A percentile compares a stretch with the other conserved stretches of the same genome.
Conservation (phyloP, 1,284 basidiomycete genomes). For the Agaricales sp. region DNA sequence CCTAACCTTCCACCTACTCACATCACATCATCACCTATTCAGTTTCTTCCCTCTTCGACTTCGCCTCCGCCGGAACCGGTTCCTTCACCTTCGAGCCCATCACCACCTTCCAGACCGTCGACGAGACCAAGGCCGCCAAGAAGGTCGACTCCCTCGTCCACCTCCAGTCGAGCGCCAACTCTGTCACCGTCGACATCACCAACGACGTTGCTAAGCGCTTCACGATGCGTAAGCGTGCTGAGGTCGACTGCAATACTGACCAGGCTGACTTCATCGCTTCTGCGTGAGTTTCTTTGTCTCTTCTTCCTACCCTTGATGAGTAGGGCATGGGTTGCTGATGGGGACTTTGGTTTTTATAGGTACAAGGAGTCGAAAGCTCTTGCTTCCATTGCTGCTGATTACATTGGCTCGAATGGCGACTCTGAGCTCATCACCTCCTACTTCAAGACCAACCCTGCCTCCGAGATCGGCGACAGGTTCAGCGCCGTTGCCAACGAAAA, state of each 20-base stretch:
- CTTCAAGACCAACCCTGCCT: constrained; percentile 22
- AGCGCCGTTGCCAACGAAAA: constrained; percentile 23
- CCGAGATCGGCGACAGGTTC: constrained; percentile 19
- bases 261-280: constrained; percentile 23
- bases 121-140: constrained; percentile 11
- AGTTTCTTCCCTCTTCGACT: constrained; percentile 7
- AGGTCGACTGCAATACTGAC: constrained; percentile 21
- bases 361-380: constrained; percentile 26
- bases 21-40: not conserved
- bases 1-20: too few relatives aligned
- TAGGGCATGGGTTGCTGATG: not conserved
- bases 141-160: constrained; percentile 16
- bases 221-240: constrained; percentile 22
- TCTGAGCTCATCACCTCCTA: constrained; percentile 22
- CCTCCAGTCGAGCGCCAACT: constrained; percentile 14
- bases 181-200: constrained; percentile 23
- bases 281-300: constrained; percentile 14
- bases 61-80: constrained; percentile 4
- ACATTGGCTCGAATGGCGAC: constrained; percentile 21
- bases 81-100: constrained; percentile 6
- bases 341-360: constrained; percentile 10
- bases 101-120: constrained; percentile 6
- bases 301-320: not conserved
- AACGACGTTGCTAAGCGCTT: constrained; percentile 20
- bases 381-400: constrained; percentile 19